Evolutionary conservation across 2,329 filamentous ascomycete genomes (phyloP).

Genomic region (Nemania serpens): DNA sequence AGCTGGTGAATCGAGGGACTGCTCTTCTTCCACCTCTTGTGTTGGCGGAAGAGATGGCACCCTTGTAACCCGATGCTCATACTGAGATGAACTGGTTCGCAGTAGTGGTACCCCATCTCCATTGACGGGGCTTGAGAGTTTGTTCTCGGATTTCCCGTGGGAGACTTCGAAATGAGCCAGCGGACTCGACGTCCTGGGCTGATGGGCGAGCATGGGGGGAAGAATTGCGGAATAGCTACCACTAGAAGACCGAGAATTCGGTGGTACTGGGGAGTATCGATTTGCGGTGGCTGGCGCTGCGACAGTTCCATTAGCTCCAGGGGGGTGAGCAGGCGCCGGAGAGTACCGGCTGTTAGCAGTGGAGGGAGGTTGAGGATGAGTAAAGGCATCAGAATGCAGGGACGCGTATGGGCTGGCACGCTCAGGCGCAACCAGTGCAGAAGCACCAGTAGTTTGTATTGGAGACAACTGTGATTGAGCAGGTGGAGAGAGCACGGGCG

Average conservation of each 20-base stretch:
- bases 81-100: conserved; percentile 56
- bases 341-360: conserved; percentile 60
- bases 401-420: conserved; percentile 59
- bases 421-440: conserved; percentile 58
- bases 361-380: conserved; percentile 42
- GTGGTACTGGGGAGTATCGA: conserved; percentile 61
- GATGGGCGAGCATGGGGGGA: conserved; percentile 58
- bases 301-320: conserved; percentile 46
- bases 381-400: conserved; percentile 44
- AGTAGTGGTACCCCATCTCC: conserved; percentile 51
- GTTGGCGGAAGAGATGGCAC: conserved; percentile 65
- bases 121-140: conserved; percentile 39
- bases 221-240: conserved; percentile 49
- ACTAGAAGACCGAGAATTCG: conserved; percentile 45
- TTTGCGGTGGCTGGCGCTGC: conserved; percentile 47
- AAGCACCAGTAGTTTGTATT: conserved; percentile 37
- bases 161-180: conserved; percentile 66
- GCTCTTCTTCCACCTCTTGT: conserved; percentile 65
- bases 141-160: conserved; percentile 45
- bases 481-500: conserved; percentile 21
- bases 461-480: conserved; percentile 33
- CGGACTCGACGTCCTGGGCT: conserved; percentile 68
- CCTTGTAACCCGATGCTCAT: conserved; percentile 59
- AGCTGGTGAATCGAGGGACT: conserved; percentile 41
- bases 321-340: conserved; percentile 54